These are phyloP conservation scores for Acanthamoeba lenticulata DNA, from an alignment of 208 protist species.

Conservation along the genomic window DNA sequence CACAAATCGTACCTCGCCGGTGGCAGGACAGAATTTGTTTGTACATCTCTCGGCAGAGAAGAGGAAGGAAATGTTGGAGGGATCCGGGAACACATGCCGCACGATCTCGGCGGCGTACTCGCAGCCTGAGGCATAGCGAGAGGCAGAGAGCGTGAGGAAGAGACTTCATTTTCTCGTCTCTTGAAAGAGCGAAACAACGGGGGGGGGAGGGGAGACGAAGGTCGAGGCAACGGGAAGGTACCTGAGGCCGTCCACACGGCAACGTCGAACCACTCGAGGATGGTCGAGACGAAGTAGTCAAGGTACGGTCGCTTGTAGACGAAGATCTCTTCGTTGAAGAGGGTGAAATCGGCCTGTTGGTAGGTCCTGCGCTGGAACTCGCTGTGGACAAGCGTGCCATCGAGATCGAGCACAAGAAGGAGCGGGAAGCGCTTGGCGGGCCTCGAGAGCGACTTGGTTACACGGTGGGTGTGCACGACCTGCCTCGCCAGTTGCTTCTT, in stretches of 20 bases:
- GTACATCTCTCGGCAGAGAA: slow-evolving; percentile 58
- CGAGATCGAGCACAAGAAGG: slow-evolving; percentile 35
- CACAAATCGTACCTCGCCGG: slow-evolving; percentile 19
- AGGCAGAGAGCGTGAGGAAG: background rate
- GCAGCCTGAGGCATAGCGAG: background rate
- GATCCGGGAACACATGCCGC: slow-evolving; percentile 43
- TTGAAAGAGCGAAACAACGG: background rate
- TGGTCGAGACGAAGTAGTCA: slow-evolving; percentile 24
- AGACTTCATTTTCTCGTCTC: too few species aligned
- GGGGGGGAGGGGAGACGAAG: background rate
- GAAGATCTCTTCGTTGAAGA: slow-evolving; percentile 66
- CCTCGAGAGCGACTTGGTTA: background rate
- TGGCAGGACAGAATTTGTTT: slow-evolving; percentile 42
- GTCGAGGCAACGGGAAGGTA: background rate
- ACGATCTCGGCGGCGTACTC: slow-evolving; percentile 60
- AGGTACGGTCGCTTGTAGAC: slow-evolving; percentile 64
- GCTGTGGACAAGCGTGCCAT: slow-evolving; percentile 59
- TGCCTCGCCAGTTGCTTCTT: background rate
- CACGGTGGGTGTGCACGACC: background rate
- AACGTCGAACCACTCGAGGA: slow-evolving; percentile 65
- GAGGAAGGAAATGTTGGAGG: slow-evolving; percentile 18
- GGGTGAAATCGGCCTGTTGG: slow-evolving; percentile 42
- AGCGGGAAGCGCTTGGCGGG: background rate
- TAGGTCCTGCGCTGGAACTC: slow-evolving; percentile 38
- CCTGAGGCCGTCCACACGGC: slow-evolving; percentile 56